Evolutionary conservation across 805 yeast genomes (phyloP), one percentile per base, ranked within the genome.

Genomic region (Komagataella kurtzmanii): DNA sequence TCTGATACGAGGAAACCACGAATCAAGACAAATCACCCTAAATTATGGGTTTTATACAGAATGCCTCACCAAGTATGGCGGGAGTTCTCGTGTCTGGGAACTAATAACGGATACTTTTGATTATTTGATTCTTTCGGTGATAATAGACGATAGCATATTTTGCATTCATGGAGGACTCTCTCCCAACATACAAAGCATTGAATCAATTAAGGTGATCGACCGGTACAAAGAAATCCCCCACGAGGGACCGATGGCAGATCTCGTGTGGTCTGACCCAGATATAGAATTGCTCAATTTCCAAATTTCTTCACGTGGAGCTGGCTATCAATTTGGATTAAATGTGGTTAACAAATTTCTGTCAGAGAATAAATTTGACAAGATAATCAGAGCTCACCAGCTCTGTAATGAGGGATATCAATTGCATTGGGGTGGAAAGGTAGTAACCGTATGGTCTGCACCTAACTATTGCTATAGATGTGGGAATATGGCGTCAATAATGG

Each of bases 391-490:
- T 0, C 99, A 93, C 64, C 99, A 93, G 65, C 72, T 93, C 45
- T 95, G 99, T 64, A 93, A 93, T 61, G 96, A 91, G 61, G 99
- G 99, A 1, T 93, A 81, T 62, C 96, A 91, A 57, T 82, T 88
- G 51, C 82, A 90, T 61, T 93, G 96, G 78, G 80, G 81, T 52
- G 97, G 96, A 3, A 76, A 85, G 55, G 87, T 95, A 48, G 83
- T 95, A 44, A 93, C 99, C 0, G 98, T 93, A 6, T 93, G 99
- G 99, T 83, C 93, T 0, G 99, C 99, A 0, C 99, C 99, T 0
- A 93, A 93, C 63, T 93, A 93, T 63, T 93, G 99, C 63, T 93
- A 93, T 61, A 67, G 99, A 55, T 93, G 99, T 65, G 99, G 99
- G 0, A 93, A 93, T 63, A 81, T 88, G 63, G 99, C 99, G 3